Evolutionary conservation across 768 basidiomycete species (phyloP).

Genomic region (Filobasidium floriforme): DNA sequence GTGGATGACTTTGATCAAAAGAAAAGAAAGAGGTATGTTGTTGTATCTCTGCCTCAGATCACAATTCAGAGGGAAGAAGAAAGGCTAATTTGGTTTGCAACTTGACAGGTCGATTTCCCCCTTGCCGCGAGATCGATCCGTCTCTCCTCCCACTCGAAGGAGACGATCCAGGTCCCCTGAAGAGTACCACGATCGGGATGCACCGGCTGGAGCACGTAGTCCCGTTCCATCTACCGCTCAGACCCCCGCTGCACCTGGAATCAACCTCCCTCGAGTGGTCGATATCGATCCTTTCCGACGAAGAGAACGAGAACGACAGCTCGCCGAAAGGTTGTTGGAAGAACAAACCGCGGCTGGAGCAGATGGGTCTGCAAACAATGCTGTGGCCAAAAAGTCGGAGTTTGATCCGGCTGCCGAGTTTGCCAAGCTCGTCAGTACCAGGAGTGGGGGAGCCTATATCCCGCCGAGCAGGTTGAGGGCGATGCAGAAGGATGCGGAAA

Average conservation of each 20-base stretch:
- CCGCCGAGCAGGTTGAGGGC: constrained; percentile 89
- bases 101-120: constrained; percentile 29
- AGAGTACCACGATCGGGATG: constrained; percentile 21
- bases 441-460: constrained; percentile 91
- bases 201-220: neutral
- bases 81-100: too few relatives aligned
- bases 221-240: constrained; percentile 17
- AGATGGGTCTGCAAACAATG: constrained; percentile 34
- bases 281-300: constrained; percentile 72
- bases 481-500: constrained; percentile 70
- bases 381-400: constrained; percentile 44
- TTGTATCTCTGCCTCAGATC: neutral
- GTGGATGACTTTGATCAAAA: constrained; percentile 7
- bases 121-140: constrained; percentile 40
- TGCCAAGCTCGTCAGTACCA: constrained; percentile 68
- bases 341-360: constrained; percentile 48
- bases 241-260: constrained; percentile 20
- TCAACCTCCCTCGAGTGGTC: constrained; percentile 52
- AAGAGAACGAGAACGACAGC: constrained; percentile 69
- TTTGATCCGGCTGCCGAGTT: constrained; percentile 79
- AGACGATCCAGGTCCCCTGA: constrained; percentile 40
- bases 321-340: constrained; percentile 62
- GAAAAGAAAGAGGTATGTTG: constrained; percentile 29
- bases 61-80: neutral
- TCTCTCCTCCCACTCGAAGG: constrained; percentile 42